Evolutionary conservation across 1,284 basidiomycete genomes (phyloP), one percentile per base, ranked within the genome.

Genomic region (Leccinum pachyderme): DNA sequence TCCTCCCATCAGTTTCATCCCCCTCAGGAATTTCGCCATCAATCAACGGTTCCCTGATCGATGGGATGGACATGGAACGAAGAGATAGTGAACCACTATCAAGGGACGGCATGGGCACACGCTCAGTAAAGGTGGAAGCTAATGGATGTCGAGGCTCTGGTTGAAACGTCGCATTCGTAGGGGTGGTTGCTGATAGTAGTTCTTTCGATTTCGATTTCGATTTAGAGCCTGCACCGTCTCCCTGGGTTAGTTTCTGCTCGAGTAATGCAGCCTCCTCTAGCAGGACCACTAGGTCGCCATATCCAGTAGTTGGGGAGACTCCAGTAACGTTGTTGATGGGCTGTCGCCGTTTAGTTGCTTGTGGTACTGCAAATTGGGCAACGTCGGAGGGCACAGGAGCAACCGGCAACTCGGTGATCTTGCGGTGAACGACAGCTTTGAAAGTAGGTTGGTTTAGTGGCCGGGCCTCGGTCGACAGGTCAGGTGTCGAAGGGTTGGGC

Each of bases 371-470:
- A 7, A 59, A 47, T 6, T 61, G 52, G 7, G 59, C 52, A 31
- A 65, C 62, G 37, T 5, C 55, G 37, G 57, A 53, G 11, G 50
- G 57, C 18, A 39, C 51, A 5, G 66, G 56, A 7, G 63, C 41
- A 2, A 64, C 59, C 0, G 69, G 61, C 9, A 53, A 57, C 53
- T 79, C 77, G 7, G 70, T 69, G 18, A 79, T 72, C 59, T 79
- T 82, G 57, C 73, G 67, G 59, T 83, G 82, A 37, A 84, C 81
- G 11, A 83, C 76, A 18, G 82, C 79, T 47, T 69, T 75, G 67
- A 84, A 84, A 7, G 72, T 69, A 28, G 67, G 45, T 49, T 59
- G 66, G 27, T 39, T 52, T 43, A 56, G 59, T 11, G 51, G 41
- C n/a, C 28, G 55, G 15, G 46, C 4, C 15, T 52, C 52, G 18